Base-by-base conservation (phyloP, 257 asterid genomes). In the Haberlea rhodopensis region DNA sequence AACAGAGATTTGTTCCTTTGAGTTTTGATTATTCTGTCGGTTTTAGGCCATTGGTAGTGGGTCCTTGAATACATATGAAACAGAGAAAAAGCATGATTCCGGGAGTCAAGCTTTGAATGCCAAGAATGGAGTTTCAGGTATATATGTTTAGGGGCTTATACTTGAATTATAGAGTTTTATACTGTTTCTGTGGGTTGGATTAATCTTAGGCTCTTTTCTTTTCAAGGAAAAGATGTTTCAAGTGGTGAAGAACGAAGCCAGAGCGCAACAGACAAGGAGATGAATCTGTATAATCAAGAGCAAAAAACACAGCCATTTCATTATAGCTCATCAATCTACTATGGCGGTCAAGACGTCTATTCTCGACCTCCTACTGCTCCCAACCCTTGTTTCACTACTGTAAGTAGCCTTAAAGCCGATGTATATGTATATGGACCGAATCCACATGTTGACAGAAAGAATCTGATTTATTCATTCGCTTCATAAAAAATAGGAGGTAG, bases 101-200 rank as follows among this genome's bases (percentile, higher is more conserved):
- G 78, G 68, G 19, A 77, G 66, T 72, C 84, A 69, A 32, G 71
- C 62, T 23, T 72, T 81, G 82, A 78, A 45, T 74, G 53, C 82
- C 53, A 84, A 84, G 73, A 49, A 61, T 73, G 81, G 81, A 46
- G 21, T 61, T 55, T 40, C 85, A 68, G 94, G 96, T 85, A 65
- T 45, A 79, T 63, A 43, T 19, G 25, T 23, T 21, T 6, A 16
- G 10, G 34, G 31, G 1, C 20, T 5, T 34, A 15, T 34, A 20
- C 46, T 27, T 57, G 25, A 57, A 28, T 23, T 29, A 6, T 18
- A 37, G 1, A 25, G 8, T 19, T 15, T 13, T 15, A 43, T 43
- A 15, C 6, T 13, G 1, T 15, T 13, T 13, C 15, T 13, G 7
- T 6, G 2, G 49, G 49, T 15, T 43, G 18, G 49, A 4, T 43